A percentile compares a stretch with the other conserved stretches of the same genome.
Evolutionary conservation across 1,284 basidiomycete genomes (phyloP).

Genomic region (Tylopilus orsonianus): DNA sequence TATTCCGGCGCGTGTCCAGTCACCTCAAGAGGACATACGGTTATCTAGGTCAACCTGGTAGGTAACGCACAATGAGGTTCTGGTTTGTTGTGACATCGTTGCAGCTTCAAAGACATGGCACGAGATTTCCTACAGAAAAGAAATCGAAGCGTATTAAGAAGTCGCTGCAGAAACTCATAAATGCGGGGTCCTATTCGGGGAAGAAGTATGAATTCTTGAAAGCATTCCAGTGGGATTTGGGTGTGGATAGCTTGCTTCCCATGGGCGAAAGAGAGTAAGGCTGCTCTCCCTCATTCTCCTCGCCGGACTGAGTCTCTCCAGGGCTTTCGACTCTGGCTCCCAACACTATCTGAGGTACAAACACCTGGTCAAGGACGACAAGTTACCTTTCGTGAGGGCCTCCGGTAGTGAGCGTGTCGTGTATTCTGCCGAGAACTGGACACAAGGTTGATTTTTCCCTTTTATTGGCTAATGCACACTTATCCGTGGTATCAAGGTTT

Average conservation of each 20-base stretch:
- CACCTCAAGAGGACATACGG: neutral
- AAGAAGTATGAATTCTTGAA: conserved; percentile 59
- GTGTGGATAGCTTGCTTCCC: conserved; percentile 58
- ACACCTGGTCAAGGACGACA: conserved; percentile 42
- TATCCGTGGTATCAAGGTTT: conserved; percentile 46
- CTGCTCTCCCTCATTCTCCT: neutral
- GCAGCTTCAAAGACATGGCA: conserved; percentile 84
- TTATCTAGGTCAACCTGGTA: conserved; percentile 60
- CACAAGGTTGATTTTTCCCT: conserved; percentile 44
- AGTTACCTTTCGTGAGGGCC: conserved; percentile 67
- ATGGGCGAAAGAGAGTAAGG: conserved; percentile 73
- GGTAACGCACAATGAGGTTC: conserved; percentile 17
- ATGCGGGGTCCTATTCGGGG: conserved; percentile 45
- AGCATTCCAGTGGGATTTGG: conserved; percentile 63
- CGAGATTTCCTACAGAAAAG: conserved; percentile 70
- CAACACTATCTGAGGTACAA: conserved; percentile 53
- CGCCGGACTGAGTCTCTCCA: conserved; percentile 23
- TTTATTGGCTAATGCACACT: neutral
- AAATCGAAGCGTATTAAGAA: conserved; percentile 46
- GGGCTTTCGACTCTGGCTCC: conserved; percentile 51
- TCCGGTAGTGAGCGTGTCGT: conserved; percentile 64
- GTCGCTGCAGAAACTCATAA: conserved; percentile 53
- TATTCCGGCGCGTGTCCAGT: neutral
- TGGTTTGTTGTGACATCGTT: conserved; percentile 6
- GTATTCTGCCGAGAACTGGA: conserved; percentile 71